Evolutionary conservation across 148 eudicot species (phyloP).

Genomic region (Rhododendron williamsianum): DNA sequence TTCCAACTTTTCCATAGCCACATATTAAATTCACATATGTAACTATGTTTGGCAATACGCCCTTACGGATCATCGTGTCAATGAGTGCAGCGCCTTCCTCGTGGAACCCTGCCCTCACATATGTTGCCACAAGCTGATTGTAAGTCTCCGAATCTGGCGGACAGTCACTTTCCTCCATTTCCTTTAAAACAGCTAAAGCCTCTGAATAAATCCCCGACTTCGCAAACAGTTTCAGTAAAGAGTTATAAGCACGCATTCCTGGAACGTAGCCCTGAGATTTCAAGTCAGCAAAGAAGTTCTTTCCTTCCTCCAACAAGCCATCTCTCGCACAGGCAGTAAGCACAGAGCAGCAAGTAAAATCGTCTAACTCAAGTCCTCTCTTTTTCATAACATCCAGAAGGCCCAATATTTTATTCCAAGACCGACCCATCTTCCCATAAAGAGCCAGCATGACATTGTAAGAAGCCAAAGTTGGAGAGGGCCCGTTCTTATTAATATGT

Average conservation of each 20-base stretch:
- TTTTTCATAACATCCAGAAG: conserved; percentile 68
- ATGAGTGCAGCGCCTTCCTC: conserved; percentile 80
- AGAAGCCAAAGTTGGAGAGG: conserved; percentile 65
- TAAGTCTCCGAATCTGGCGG: conserved; percentile 71
- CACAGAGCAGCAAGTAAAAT: conserved; percentile 87
- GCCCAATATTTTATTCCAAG: conserved; percentile 56
- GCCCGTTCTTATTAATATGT: conserved; percentile 47
- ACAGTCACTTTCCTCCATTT: conserved; percentile 73
- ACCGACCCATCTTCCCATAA: conserved; percentile 86
- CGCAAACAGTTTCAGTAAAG: conserved; percentile 81
- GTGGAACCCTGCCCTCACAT: conserved; percentile 72
- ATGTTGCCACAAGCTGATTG: conserved; percentile 73
- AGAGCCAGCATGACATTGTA: conserved; percentile 64
- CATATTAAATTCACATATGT: conserved; percentile 78
- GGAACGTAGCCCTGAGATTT: conserved; percentile 61
- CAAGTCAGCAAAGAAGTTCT: conserved; percentile 49
- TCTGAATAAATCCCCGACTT: conserved; percentile 68
- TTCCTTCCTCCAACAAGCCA: conserved; percentile 81
- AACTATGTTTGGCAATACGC: conserved; percentile 67
- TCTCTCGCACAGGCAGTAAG: conserved; percentile 92
- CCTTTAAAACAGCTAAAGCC: conserved; percentile 66
- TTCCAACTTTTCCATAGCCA: conserved; percentile 83
- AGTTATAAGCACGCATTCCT: conserved; percentile 72
- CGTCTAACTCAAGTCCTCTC: conserved; percentile 61
- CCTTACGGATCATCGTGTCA: conserved; percentile 61